Percentiles rank a stretch among this genome's conserved stretches.
Conservation (phyloP, 129 eudicot species). For the Kitagawia praeruptora region DNA sequence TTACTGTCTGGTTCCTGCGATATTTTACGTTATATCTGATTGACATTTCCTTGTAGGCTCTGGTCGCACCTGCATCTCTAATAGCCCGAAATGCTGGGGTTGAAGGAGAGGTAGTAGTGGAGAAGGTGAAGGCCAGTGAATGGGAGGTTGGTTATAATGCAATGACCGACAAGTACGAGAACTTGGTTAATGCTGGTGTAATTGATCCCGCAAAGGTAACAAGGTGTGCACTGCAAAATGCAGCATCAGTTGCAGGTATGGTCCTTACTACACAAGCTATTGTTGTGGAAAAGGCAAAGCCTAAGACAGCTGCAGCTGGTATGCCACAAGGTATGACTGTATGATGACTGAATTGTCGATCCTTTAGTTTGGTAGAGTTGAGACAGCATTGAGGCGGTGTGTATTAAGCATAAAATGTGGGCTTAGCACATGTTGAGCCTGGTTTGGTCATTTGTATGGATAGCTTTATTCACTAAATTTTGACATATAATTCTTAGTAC, state of each 20-base stretch:
- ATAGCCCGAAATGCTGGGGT: slow-evolving; percentile 90
- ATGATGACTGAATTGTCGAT: slow-evolving; percentile 14
- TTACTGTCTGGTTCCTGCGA: not conserved
- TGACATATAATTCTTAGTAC: not conserved
- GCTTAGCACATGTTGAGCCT: not conserved
- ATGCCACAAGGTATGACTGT: slow-evolving; percentile 51
- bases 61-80: slow-evolving; percentile 76
- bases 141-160: slow-evolving; percentile 98
- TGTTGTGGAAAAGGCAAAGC: slow-evolving; percentile 82
- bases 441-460: not conserved
- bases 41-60: slow-evolving; percentile 37
- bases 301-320: slow-evolving; percentile 41
- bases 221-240: slow-evolving; percentile 83
- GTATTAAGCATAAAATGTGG: not conserved
- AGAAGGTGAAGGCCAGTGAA: slow-evolving; percentile 64
- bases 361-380: not conserved
- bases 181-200: slow-evolving; percentile 75
- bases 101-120: slow-evolving; percentile 96
- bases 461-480: not conserved
- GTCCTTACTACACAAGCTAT: slow-evolving; percentile 94
- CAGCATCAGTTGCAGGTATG: slow-evolving; percentile 98
- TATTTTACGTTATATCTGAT: not conserved
- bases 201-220: slow-evolving; percentile 96
- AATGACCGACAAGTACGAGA: slow-evolving; percentile 72
- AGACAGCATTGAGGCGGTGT: slow-evolving; percentile 1